Evolutionary conservation across 768 basidiomycete species (phyloP).

Genomic region (Tylopilus balloui): DNA sequence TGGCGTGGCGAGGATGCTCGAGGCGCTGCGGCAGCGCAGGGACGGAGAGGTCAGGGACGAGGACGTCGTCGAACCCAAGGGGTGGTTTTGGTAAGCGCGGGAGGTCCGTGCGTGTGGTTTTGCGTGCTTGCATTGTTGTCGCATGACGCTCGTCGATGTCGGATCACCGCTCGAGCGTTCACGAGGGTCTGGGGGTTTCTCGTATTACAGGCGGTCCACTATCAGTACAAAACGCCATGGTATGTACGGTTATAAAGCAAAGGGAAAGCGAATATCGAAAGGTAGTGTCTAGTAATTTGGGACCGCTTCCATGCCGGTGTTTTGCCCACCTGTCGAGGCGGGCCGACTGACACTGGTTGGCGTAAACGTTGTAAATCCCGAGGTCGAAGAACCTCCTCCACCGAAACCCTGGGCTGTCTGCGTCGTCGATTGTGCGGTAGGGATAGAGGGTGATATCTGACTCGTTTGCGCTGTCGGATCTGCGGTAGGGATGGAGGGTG

Average conservation of each 20-base stretch:
- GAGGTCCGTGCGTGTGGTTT: background rate
- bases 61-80: slow-evolving; percentile 44
- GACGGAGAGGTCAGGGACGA: slow-evolving; percentile 56
- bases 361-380: too few species aligned
- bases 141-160: background rate
- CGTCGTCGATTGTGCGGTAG: background rate
- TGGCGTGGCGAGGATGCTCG: slow-evolving; percentile 64
- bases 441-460: too few species aligned
- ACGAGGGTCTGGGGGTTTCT: background rate
- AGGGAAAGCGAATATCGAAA: background rate
- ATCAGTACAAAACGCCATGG: background rate
- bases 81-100: slow-evolving; percentile 46
- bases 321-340: background rate
- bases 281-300: background rate
- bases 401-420: background rate
- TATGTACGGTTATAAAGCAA: too few species aligned
- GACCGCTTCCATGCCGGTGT: background rate
- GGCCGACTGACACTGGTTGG: too few species aligned
- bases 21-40: slow-evolving; percentile 56
- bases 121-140: background rate
- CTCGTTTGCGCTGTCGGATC: background rate
- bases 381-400: too few species aligned
- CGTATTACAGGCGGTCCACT: too few species aligned
- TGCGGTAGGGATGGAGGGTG: too few species aligned
- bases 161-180: background rate